Evolutionary conservation across 1,284 basidiomycete species (phyloP), one percentile per base, ranked within the genome.

Genomic region (Ceratobasidium papillatum): DNA sequence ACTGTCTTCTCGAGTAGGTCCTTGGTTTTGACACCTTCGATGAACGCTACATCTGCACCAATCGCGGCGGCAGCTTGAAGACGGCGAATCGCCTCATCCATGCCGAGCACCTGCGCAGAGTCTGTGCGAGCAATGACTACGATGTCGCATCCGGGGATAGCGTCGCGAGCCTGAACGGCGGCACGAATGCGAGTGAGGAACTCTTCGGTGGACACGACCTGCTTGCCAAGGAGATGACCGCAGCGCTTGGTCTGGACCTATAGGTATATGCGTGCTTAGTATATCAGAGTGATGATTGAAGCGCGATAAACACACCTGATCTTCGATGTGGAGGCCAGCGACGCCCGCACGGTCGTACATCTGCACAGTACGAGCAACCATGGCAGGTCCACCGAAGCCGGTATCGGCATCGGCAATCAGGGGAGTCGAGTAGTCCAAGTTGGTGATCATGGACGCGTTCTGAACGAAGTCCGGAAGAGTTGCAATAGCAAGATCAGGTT

Each of bases 401-500:
- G 92, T 93, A 79, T 94, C 92, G 1, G 93, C 93, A 78, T 94
- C 92, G 1, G 92, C 92, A 76, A 94, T 94, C 36, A 94, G 89
- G 0, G 77, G 76, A 59, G 8, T 45, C 41, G 34, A 74, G 32
- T 64, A 71, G 62, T 45, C 76, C n/a, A 93, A 78, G 68, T 88
- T 84, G 80, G 89, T 90, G 59, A 92, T 89, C 90, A 92, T 89
- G 77, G 85, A 83, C 4, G 87, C 88, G 75, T 84, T 85, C 80
- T 84, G 77, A 22, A 90, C 89, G 77, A 93, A 93, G 80, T 94
- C 92, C 77, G 91, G 91, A 78, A 93, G 81, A 22, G 91, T 92
- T 0, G 92, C 90, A 78, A 94, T 92, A 17, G 91, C 92, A 34
- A 94, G 84, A 80, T 94, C 92, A 25, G 92, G 91, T 80, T 89